Conservation (phyloP, 768 basidiomycete genomes). For the Brasilioporus rufonigricans region DNA sequence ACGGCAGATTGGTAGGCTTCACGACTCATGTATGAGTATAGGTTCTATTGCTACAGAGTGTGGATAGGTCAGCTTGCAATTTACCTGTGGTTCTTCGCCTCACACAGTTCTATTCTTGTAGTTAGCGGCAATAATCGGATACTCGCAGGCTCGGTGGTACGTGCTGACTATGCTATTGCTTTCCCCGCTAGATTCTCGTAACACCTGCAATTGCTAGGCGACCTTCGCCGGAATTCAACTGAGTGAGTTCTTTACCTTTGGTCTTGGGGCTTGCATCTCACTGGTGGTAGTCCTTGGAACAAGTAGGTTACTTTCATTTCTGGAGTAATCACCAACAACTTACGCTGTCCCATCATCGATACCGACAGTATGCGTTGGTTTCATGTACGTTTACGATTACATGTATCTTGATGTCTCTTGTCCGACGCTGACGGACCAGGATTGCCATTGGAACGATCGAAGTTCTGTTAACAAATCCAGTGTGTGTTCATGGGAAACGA, state of each 20-base stretch:
- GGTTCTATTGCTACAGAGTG: slow-evolving; percentile 4
- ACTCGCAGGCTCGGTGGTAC: slow-evolving; percentile 1
- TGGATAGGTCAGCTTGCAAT: neutral
- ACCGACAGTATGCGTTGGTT: neutral
- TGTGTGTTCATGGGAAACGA: neutral
- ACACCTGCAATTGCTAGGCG: neutral
- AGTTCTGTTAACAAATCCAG: neutral
- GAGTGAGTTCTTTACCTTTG: neutral
- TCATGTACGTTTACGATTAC: neutral
- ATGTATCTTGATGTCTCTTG: neutral
- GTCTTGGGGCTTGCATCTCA: neutral
- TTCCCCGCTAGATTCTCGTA: neutral
- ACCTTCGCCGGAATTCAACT: neutral
- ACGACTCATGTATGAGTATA: neutral
- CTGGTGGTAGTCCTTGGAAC: neutral
- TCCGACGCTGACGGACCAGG: neutral
- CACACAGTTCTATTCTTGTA: neutral
- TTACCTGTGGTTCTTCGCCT: neutral
- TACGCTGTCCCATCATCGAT: neutral
- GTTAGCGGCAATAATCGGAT: neutral
- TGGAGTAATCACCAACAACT: neutral
- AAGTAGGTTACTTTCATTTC: neutral
- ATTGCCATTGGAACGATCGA: neutral
- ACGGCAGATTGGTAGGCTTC: neutral
- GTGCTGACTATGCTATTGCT: neutral